A percentile compares a stretch with the other conserved stretches of the same genome.
Conservation (phyloP, 345 rosid species). For the Nephelium lappaceum region DNA sequence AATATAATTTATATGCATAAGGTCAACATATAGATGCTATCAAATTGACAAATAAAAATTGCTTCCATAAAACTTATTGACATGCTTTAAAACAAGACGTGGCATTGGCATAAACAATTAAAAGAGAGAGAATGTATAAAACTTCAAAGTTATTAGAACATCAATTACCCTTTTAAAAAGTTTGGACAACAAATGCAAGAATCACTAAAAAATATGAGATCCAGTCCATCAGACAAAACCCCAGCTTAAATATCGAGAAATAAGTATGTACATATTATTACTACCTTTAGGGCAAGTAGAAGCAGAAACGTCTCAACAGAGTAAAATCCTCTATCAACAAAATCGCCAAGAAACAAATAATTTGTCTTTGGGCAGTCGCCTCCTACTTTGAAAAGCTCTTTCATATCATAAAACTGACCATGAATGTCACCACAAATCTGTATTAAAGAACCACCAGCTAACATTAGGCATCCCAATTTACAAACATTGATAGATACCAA, state of each 20-base stretch:
- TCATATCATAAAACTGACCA: slow-evolving; percentile 98
- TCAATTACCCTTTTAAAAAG: not conserved
- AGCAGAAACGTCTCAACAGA: slow-evolving; percentile 97
- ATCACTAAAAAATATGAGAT: not conserved
- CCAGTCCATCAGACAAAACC: not conserved
- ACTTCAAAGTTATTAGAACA: not conserved
- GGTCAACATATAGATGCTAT: not conserved
- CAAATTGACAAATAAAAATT: not conserved
- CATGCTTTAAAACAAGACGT: not conserved
- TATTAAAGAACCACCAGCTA: slow-evolving; percentile 6
- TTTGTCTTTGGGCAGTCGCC: slow-evolving; percentile 97
- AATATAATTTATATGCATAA: not conserved
- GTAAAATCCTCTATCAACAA: slow-evolving; percentile 96
- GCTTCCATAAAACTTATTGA: not conserved
- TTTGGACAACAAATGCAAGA: not conserved
- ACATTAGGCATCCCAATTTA: slow-evolving; percentile 11
- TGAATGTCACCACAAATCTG: slow-evolving; percentile 99
- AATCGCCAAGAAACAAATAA: slow-evolving; percentile 96
- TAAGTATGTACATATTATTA: not conserved
- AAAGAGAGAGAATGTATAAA: not conserved
- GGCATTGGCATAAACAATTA: not conserved
- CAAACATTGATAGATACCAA: not conserved
- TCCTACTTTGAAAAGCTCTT: slow-evolving; percentile 94
- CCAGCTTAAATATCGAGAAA: not conserved
- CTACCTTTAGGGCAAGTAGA: slow-evolving; percentile 91